Conservation (phyloP, 495 filamentous ascomycete species). For the Xylaria sp. region DNA sequence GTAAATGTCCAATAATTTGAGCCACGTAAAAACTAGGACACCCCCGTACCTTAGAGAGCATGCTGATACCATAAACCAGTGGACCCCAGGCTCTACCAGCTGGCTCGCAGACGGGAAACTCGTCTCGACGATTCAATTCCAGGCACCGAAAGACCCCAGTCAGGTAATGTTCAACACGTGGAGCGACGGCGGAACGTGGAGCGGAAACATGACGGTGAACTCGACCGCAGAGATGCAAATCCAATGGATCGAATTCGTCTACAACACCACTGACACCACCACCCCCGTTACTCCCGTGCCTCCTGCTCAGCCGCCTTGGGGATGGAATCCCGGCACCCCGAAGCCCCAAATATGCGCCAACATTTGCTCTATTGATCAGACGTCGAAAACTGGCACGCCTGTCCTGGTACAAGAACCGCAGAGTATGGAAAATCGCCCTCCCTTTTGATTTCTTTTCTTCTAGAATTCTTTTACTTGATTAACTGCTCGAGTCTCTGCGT, state of each 20-base stretch:
- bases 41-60: background rate
- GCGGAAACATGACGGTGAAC: conserved; percentile 68
- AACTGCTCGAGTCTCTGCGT: background rate
- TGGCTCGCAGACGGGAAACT: conserved; percentile 71
- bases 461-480: background rate
- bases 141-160: conserved; percentile 64
- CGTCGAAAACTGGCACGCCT: conserved; percentile 51
- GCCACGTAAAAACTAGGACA: background rate
- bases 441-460: background rate
- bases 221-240: conserved; percentile 70
- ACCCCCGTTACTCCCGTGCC: background rate
- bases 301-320: background rate
- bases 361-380: conserved; percentile 59
- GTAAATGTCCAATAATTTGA: background rate
- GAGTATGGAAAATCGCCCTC: conserved; percentile 22
- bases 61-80: conserved; percentile 37
- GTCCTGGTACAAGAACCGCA: conserved; percentile 49
- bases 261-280: conserved; percentile 59
- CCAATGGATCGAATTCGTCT: conserved; percentile 76
- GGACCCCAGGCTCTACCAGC: conserved; percentile 56
- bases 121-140: conserved; percentile 64
- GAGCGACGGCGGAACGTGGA: conserved; percentile 77
- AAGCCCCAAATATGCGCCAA: conserved; percentile 40
- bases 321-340: conserved; percentile 30
- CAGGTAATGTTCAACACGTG: conserved; percentile 74